These are phyloP conservation scores for Fusarium oxysporum DNA, from an alignment of 2,329 filamentous ascomycete genomes.

Conservation along the genomic window DNA sequence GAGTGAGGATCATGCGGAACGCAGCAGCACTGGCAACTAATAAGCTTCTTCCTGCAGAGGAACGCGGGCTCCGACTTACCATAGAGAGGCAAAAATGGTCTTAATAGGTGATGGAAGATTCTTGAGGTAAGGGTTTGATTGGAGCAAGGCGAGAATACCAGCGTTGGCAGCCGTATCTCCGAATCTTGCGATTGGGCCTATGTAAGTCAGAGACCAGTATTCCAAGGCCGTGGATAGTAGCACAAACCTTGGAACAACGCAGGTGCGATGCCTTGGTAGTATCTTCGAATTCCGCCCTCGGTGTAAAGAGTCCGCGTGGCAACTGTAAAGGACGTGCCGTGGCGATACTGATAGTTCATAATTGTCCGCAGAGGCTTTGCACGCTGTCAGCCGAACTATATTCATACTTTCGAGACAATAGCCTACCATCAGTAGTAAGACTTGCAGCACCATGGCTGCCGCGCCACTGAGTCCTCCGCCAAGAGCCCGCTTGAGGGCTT, in stretches of 20 bases:
- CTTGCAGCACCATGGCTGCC: conserved; percentile 61
- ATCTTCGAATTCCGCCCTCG: conserved; percentile 56
- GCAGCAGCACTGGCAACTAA: conserved; percentile 53
- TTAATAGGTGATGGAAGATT: conserved; percentile 56
- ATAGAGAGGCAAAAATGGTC: conserved; percentile 61
- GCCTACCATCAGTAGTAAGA: conserved; percentile 59
- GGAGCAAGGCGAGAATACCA: conserved; percentile 60
- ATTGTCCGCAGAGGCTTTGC: conserved; percentile 59
- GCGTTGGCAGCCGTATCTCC: conserved; percentile 63
- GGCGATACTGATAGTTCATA: conserved; percentile 65
- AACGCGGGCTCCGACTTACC: conserved; percentile 32
- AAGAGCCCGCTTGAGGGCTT: conserved; percentile 58
- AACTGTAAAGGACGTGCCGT: conserved; percentile 55
- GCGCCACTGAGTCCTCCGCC: conserved; percentile 61
- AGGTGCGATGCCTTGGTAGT: conserved; percentile 59
- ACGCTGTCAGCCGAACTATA: accelerated
- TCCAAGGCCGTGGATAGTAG: accelerated
- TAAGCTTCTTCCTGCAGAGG: accelerated
- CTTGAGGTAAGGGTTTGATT: conserved; percentile 59
- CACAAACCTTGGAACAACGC: conserved; percentile 57
- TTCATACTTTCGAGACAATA: accelerated
- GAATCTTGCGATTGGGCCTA: conserved; percentile 59
- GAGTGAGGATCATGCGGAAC: conserved; percentile 61
- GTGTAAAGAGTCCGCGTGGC: conserved; percentile 56
- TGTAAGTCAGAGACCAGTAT: neutral